phyloP scores from a whole-genome alignment of 108 stramenopile genomes.

The Discostella pseudostelligera region DNA sequence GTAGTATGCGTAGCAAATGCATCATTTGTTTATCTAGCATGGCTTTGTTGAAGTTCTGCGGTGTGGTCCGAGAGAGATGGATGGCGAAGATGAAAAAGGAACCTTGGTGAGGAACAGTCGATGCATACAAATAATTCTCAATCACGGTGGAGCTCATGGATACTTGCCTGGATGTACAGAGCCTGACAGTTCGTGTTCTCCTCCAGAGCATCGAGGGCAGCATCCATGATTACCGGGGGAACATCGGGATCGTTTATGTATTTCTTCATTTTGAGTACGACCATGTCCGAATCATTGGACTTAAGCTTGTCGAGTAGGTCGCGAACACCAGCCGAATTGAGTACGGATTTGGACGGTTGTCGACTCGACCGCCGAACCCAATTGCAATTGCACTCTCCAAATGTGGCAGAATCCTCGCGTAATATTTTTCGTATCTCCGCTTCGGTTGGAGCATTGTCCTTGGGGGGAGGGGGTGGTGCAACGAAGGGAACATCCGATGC shows the following conservation, averaged over 20 bases:
- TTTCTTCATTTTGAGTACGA: slow-evolving; percentile 92
- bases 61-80: slow-evolving; percentile 2
- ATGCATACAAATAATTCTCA: slow-evolving; percentile 2
- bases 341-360: slow-evolving; percentile 65
- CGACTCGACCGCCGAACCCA: slow-evolving; percentile 86
- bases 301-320: slow-evolving; percentile 72
- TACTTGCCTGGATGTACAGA: slow-evolving; percentile 86
- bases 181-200: slow-evolving; percentile 90
- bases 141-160: background rate
- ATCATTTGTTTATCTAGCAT: slow-evolving; percentile 87
- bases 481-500: slow-evolving; percentile 34
- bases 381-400: slow-evolving; percentile 28
- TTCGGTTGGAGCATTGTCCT: slow-evolving; percentile 36
- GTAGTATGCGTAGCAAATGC: slow-evolving; percentile 77
- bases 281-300: slow-evolving; percentile 80
- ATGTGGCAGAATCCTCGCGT: slow-evolving; percentile 34
- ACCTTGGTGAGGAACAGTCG: background rate
- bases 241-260: slow-evolving; percentile 83
- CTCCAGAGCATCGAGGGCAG: slow-evolving; percentile 83
- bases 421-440: slow-evolving; percentile 43
- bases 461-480: slow-evolving; percentile 36
- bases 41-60: slow-evolving; percentile 87
- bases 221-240: slow-evolving; percentile 79
- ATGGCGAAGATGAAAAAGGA: slow-evolving; percentile 3
- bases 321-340: slow-evolving; percentile 59